Evolutionary conservation across 106 monocot genomes (phyloP).

Genomic region (Platanthera zijinensis): DNA sequence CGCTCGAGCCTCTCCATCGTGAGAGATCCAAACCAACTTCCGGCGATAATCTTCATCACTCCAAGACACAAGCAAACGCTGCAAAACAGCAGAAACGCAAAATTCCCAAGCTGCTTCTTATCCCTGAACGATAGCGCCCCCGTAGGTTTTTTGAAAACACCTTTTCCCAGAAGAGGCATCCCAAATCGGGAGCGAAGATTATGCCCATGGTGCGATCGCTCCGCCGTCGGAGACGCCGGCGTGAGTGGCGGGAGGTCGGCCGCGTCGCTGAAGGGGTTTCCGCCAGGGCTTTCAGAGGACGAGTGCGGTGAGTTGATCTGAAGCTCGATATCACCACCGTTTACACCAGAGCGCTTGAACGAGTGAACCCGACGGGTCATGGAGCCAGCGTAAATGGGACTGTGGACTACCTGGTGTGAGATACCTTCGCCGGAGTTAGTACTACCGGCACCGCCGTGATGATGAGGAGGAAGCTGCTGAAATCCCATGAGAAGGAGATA

Average conservation of each 20-base stretch:
- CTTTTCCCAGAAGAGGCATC: conserved; percentile 21
- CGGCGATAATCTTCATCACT: conserved; percentile 51
- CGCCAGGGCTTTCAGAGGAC: conserved; percentile 10
- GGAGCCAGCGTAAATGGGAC: conserved; percentile 37
- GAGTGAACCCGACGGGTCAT: conserved; percentile 65
- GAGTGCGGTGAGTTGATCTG: conserved; percentile 68
- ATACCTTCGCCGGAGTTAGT: conserved; percentile 12
- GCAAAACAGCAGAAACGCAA: conserved; percentile 70
- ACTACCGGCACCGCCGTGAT: conserved; percentile 6
- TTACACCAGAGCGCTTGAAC: conserved; percentile 39
- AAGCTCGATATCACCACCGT: conserved; percentile 44
- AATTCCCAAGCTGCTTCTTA: conserved; percentile 50
- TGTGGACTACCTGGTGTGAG: conserved; percentile 21
- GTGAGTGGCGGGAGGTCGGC: not conserved
- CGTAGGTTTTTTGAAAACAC: conserved; percentile 31
- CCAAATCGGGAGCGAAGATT: conserved; percentile 38
- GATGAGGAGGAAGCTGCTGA: conserved; percentile 21
- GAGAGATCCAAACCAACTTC: conserved; percentile 31
- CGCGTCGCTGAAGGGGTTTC: conserved; percentile 2
- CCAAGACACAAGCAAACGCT: conserved; percentile 58
- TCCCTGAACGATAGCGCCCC: conserved; percentile 24
- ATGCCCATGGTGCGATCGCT: conserved; percentile 9
- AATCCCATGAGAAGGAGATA: conserved; percentile 26
- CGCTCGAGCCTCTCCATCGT: not conserved
- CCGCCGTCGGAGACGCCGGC: conserved; percentile 9